Percentiles rank a stretch among this genome's conserved stretches.
phyloP scores from a whole-genome alignment of 768 basidiomycete genomes.

The Boletus fagicola region DNA sequence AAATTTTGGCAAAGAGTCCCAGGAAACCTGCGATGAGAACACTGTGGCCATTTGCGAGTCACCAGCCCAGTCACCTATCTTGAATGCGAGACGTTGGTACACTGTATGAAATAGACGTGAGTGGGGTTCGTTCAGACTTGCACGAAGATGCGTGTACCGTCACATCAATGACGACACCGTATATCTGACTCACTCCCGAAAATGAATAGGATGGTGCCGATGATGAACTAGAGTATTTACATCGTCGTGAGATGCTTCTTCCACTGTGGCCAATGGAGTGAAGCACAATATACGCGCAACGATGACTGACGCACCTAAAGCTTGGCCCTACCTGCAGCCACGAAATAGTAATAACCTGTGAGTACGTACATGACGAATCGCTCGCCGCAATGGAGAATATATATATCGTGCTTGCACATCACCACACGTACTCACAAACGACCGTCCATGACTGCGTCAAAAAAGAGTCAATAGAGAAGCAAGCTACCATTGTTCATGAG shows the following conservation, averaged over 20 bases:
- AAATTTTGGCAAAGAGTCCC: conserved; percentile 27
- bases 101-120: conserved; percentile 6
- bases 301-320: conserved; percentile 18
- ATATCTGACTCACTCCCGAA: conserved; percentile 23
- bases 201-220: conserved; percentile 18
- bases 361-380: neutral
- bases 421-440: conserved; percentile 74
- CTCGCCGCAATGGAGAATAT: neutral
- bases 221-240: conserved; percentile 29
- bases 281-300: neutral
- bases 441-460: conserved; percentile 72
- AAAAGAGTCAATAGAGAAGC: conserved; percentile 1
- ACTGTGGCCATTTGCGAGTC: conserved; percentile 15
- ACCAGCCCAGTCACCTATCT: conserved; percentile 27
- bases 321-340: conserved; percentile 65
- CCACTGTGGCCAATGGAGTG: conserved; percentile 17
- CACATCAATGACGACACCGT: neutral
- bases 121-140: neutral
- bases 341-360: conserved; percentile 95
- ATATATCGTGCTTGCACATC: conserved; percentile 70
- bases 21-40: conserved; percentile 23
- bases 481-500: conserved; percentile 36
- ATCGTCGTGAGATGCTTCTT: conserved; percentile 28
- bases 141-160: neutral
- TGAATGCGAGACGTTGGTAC: conserved; percentile 29